Conservation (phyloP, 192 early-diverging fungal genomes). For the Allomyces macrogynus region DNA sequence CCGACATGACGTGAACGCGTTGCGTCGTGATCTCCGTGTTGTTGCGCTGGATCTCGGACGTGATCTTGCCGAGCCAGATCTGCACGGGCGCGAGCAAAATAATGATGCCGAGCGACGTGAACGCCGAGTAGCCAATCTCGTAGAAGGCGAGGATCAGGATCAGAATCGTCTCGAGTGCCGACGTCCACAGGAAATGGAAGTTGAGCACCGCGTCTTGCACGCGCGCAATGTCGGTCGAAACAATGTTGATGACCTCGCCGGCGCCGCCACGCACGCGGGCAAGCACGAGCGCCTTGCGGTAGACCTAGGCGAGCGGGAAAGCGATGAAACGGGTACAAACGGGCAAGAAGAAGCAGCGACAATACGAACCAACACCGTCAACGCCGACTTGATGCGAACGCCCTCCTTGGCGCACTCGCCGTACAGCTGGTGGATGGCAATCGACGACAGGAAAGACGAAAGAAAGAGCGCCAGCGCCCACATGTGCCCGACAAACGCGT, state of each 20-base stretch:
- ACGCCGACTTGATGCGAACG: slow-evolving; percentile 8
- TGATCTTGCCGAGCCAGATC: slow-evolving; percentile 26
- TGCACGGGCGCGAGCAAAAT: slow-evolving; percentile 41
- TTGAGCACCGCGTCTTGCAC: slow-evolving; percentile 46
- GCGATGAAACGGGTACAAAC: neutral
- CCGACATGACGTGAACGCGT: slow-evolving; percentile 50
- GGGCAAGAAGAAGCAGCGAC: neutral
- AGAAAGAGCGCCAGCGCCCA: slow-evolving; percentile 19
- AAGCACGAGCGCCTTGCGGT: slow-evolving; percentile 44
- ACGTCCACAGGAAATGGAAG: slow-evolving; percentile 55
- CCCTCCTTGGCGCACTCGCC: slow-evolving; percentile 19
- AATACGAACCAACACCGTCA: neutral
- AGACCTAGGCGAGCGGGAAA: slow-evolving; percentile 42
- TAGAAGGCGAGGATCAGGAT: slow-evolving; percentile 3
- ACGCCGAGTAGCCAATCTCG: slow-evolving; percentile 4
- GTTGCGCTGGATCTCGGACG: slow-evolving; percentile 22
- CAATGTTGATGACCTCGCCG: slow-evolving; percentile 46
- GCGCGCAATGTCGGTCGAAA: slow-evolving; percentile 51
- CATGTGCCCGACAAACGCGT: neutral
- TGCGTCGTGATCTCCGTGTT: slow-evolving; percentile 34
- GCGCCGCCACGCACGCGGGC: slow-evolving; percentile 39
- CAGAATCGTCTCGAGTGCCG: slow-evolving; percentile 31
- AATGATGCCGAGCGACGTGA: slow-evolving; percentile 18
- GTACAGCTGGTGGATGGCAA: slow-evolving; percentile 20
- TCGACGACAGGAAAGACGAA: slow-evolving; percentile 11